These are phyloP conservation scores for Komagataella phaffii DNA, from an alignment of 805 yeast genomes.

Conservation along the genomic window DNA sequence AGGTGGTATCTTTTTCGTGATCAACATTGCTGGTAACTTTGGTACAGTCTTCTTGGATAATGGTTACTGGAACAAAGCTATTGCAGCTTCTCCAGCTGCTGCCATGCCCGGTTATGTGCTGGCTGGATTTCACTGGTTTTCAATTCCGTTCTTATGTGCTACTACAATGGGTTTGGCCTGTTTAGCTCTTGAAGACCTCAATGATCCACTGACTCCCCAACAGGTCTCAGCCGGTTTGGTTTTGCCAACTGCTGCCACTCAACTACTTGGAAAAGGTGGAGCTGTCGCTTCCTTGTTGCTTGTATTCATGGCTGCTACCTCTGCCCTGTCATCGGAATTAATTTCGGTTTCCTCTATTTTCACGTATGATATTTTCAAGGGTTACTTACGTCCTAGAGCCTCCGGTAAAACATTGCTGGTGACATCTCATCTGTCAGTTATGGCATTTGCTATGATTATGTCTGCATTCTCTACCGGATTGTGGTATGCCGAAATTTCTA, in stretches of 20 bases:
- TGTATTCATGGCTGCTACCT: slow-evolving; percentile 86
- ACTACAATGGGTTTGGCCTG: slow-evolving; percentile 85
- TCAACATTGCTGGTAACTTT: slow-evolving; percentile 79
- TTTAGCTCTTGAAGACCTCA: slow-evolving; percentile 42
- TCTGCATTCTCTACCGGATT: slow-evolving; percentile 77
- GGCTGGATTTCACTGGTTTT: slow-evolving; percentile 88
- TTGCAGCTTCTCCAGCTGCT: slow-evolving; percentile 73
- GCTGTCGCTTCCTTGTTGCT: slow-evolving; percentile 70
- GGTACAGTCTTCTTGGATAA: slow-evolving; percentile 82
- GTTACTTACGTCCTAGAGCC: slow-evolving; percentile 70
- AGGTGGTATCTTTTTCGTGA: slow-evolving; percentile 84
- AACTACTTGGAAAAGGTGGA: slow-evolving; percentile 78
- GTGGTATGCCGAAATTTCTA: slow-evolving; percentile 66
- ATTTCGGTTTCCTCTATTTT: slow-evolving; percentile 77
- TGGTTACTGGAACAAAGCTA: slow-evolving; percentile 84
- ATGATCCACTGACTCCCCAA: slow-evolving; percentile 46
- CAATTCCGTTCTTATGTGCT: slow-evolving; percentile 73
- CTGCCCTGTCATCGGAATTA: slow-evolving; percentile 85
- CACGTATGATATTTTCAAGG: slow-evolving; percentile 78
- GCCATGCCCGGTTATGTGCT: slow-evolving; percentile 79
- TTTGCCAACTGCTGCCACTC: slow-evolving; percentile 67
- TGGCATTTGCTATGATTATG: slow-evolving; percentile 47
- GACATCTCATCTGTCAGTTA: slow-evolving; percentile 55
- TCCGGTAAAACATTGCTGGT: slow-evolving; percentile 57
- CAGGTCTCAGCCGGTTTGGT: slow-evolving; percentile 78